phyloP scores from a whole-genome alignment of 441 rosid species.

The Arabidopsis hybrid region DNA sequence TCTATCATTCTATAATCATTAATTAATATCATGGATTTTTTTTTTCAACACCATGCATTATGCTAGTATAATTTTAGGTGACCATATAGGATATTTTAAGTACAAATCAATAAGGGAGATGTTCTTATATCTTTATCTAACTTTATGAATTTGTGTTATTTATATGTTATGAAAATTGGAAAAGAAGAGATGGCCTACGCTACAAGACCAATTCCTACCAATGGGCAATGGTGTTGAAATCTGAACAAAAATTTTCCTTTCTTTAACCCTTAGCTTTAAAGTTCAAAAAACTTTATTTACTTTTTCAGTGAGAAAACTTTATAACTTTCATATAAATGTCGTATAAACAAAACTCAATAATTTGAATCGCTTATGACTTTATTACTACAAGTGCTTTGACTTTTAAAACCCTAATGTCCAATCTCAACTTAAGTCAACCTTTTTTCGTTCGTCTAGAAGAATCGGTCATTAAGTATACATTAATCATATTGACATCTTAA shows the following conservation, averaged over 20 bases:
- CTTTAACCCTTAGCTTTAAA: conserved; percentile 24
- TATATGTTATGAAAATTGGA: not conserved
- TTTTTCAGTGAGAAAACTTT: not conserved
- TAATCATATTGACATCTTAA: too few relatives aligned
- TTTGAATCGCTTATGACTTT: conserved; percentile 23
- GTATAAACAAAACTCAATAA: conserved; percentile 39
- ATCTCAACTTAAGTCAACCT: conserved; percentile 42
- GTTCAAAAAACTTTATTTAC: conserved; percentile 20
- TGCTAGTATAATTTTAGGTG: not conserved
- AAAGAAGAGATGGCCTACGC: conserved; percentile 22
- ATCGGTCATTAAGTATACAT: not conserved
- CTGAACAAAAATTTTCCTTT: conserved; percentile 9
- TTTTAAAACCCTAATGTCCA: conserved; percentile 13
- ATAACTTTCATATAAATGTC: conserved; percentile 11
- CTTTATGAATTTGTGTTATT: not conserved
- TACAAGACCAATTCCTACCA: conserved; percentile 34
- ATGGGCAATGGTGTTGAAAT: conserved; percentile 45
- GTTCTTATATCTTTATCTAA: not conserved
- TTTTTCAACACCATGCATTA: not conserved
- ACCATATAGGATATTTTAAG: not conserved
- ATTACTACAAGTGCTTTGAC: conserved; percentile 45
- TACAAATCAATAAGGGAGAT: not conserved
- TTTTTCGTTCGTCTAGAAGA: conserved; percentile 29
- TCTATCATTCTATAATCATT: not conserved
- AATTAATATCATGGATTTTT: too few relatives aligned